These are phyloP conservation scores for Thecaphora frezii DNA, from an alignment of 1,284 basidiomycete species.

Conservation along the genomic window DNA sequence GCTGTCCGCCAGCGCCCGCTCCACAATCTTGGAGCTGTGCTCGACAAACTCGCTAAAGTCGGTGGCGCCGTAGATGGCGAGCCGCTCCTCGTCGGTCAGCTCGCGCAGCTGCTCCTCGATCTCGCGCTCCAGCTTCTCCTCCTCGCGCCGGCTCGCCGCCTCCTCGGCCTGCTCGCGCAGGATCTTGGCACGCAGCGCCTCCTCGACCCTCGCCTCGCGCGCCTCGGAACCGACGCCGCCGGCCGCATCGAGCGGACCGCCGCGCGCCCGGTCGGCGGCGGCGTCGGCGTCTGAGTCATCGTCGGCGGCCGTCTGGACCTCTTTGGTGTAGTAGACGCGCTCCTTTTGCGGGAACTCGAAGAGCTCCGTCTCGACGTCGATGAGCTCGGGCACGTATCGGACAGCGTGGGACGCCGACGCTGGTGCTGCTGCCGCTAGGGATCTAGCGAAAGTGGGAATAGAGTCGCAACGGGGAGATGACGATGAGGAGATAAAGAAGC, in stretches of 20 bases:
- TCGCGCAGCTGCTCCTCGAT: slow-evolving; percentile 83
- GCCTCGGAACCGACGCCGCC: slow-evolving; percentile 56
- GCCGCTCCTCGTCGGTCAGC: slow-evolving; percentile 78
- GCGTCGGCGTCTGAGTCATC: slow-evolving; percentile 62
- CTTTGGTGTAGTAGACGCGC: slow-evolving; percentile 89
- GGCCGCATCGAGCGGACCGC: slow-evolving; percentile 67
- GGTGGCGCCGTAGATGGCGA: slow-evolving; percentile 76
- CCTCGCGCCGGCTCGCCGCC: slow-evolving; percentile 61
- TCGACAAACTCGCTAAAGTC: slow-evolving; percentile 93
- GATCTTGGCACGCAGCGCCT: slow-evolving; percentile 23
- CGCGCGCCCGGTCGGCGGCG: slow-evolving; percentile 63
- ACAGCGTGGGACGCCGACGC: too few relatives aligned
- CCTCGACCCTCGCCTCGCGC: slow-evolving; percentile 11
- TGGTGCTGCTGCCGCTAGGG: slow-evolving; percentile 63
- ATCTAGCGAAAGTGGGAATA: too few relatives aligned
- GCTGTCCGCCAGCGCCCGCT: slow-evolving; percentile 89
- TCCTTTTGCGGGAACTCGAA: slow-evolving; percentile 83
- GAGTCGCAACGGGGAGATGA: too few relatives aligned
- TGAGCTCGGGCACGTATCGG: slow-evolving; percentile 70
- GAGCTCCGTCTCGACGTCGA: slow-evolving; percentile 75
- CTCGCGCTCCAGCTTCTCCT: slow-evolving; percentile 66
- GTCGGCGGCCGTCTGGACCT: slow-evolving; percentile 74
- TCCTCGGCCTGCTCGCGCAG: slow-evolving; percentile 51
- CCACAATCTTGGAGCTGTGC: slow-evolving; percentile 89
- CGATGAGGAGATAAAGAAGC: too few relatives aligned